These are phyloP conservation scores for Dictyostelium intermedium DNA, from an alignment of 78 protist species.

Conservation along the genomic window DNA sequence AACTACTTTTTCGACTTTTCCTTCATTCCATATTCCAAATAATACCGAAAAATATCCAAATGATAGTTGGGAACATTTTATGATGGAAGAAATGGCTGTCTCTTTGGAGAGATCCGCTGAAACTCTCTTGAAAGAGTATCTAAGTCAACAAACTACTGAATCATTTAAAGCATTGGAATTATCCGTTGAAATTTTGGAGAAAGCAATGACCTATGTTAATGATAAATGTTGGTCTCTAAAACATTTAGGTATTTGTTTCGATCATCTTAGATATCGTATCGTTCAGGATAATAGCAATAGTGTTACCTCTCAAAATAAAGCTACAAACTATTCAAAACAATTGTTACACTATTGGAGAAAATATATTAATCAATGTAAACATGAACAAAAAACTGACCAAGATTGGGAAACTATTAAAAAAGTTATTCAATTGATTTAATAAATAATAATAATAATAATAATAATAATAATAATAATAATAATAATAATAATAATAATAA, in stretches of 20 bases:
- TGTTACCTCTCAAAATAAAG: background rate
- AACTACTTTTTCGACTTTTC: background rate
- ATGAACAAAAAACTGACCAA: background rate
- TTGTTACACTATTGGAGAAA: background rate
- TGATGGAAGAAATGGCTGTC: conserved; percentile 22
- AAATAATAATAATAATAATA: background rate
- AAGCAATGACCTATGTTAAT: background rate
- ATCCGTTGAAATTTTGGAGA: background rate
- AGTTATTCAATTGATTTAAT: background rate
- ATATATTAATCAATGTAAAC: background rate
- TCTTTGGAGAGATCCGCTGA: conserved; percentile 15
- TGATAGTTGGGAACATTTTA: conserved; percentile 54
- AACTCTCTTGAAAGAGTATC: background rate
- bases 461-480: background rate
- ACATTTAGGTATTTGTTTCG: conserved; percentile 40
- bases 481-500: background rate
- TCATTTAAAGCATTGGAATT: conserved; percentile 2
- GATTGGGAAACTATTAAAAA: conserved; percentile 19
- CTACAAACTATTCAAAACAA: background rate
- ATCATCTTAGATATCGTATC: conserved; percentile 44
- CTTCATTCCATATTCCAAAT: conserved; percentile 23
- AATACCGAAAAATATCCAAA: conserved; percentile 48
- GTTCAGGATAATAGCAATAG: background rate
- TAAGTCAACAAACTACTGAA: background rate
- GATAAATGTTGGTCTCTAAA: conserved; percentile 54